Evolutionary conservation across 2,329 filamentous ascomycete genomes (phyloP).

Genomic region (Emmonsiellopsis sp.): DNA sequence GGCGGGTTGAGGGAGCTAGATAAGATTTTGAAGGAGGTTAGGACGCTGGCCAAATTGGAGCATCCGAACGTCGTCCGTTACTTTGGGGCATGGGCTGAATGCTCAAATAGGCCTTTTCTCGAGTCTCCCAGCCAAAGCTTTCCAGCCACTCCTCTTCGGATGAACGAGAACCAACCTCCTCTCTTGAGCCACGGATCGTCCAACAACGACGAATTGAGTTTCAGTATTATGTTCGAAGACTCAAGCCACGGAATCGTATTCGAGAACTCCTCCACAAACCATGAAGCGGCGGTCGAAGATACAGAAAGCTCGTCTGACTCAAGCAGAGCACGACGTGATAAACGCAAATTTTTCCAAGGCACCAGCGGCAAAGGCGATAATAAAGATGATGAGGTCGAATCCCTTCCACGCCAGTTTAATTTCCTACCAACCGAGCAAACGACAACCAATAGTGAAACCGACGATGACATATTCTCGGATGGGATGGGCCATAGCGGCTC

Average conservation of each 20-base stretch:
- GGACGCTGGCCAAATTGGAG: conserved; percentile 52
- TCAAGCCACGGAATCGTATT: conserved; percentile 21
- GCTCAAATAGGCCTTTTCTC: conserved; percentile 8
- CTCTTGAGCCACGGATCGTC: conserved; percentile 9
- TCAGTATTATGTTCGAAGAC: conserved; percentile 33
- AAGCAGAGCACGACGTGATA: conserved; percentile 4
- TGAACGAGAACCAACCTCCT: neutral
- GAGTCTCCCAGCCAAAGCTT: neutral
- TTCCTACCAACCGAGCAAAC: conserved; percentile 21
- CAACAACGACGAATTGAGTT: conserved; percentile 19
- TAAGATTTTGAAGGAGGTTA: conserved; percentile 49
- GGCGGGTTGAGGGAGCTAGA: conserved; percentile 46
- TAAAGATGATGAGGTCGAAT: conserved; percentile 41
- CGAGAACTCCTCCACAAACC: conserved; percentile 12
- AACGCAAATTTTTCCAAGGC: conserved; percentile 4
- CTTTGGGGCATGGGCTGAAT: conserved; percentile 55
- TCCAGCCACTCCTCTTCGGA: neutral
- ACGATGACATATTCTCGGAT: conserved; percentile 34
- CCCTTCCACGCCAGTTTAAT: conserved; percentile 34
- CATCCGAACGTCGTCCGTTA: conserved; percentile 60
- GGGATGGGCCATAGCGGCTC: conserved; percentile 27
- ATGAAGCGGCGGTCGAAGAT: conserved; percentile 13
- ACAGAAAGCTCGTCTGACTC: conserved; percentile 11
- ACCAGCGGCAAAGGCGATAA: conserved; percentile 4
- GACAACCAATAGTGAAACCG: conserved; percentile 26